Conservation (phyloP, 768 basidiomycete genomes). For the Kwoniella europaea region DNA sequence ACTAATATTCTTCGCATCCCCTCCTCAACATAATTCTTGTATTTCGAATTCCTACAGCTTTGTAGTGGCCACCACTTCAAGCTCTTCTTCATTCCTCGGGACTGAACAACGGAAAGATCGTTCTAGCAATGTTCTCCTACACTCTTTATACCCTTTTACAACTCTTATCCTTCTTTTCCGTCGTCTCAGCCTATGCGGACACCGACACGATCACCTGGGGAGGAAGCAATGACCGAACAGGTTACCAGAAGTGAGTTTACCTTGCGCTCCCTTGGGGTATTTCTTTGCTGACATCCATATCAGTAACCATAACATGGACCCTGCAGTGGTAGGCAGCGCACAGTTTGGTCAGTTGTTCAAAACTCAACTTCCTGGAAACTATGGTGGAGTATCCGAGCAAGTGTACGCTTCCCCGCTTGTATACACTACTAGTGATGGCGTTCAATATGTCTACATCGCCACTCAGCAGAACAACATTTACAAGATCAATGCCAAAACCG, state of each 20-base stretch:
- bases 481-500: slow-evolving; percentile 28
- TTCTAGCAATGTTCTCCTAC: slow-evolving; percentile 12
- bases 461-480: slow-evolving; percentile 31
- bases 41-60: background rate
- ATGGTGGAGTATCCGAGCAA: slow-evolving; percentile 20
- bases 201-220: slow-evolving; percentile 28
- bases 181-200: slow-evolving; percentile 3
- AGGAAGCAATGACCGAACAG: slow-evolving; percentile 16
- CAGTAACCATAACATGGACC: slow-evolving; percentile 29
- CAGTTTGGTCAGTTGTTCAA: slow-evolving; percentile 29
- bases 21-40: background rate
- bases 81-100: background rate
- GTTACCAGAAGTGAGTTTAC: slow-evolving; percentile 22
- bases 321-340: slow-evolving; percentile 23
- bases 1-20: background rate
- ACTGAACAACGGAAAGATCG: background rate
- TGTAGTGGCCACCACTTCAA: background rate
- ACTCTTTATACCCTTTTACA: slow-evolving; percentile 15
- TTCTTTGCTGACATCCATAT: background rate
- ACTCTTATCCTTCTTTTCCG: slow-evolving; percentile 13
- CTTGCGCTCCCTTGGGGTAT: background rate
- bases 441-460: slow-evolving; percentile 27
- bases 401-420: slow-evolving; percentile 19
- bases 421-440: slow-evolving; percentile 18
- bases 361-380: slow-evolving; percentile 15